Base-by-base conservation (phyloP, 2,329 filamentous ascomycete genomes). In the Neofusicoccum umdonicola region DNA sequence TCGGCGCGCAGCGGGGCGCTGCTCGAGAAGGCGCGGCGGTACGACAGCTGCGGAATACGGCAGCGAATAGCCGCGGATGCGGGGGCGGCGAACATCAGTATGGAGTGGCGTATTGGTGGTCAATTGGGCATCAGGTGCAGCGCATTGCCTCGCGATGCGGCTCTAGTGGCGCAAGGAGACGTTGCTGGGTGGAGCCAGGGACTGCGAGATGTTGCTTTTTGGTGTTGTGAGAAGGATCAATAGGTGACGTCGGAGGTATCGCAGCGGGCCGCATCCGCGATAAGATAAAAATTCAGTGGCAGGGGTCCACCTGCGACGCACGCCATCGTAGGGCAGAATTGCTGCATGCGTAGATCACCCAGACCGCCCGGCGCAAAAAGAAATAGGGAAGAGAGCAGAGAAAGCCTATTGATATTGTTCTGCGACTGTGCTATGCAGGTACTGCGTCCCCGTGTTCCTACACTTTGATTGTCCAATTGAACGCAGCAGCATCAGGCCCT, bases 1-100 rank as follows among this genome's bases (percentile, higher is more conserved):
- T 89, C 87, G 15, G 84, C 83, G 27, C 37, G 45, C 37, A 62
- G 45, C 5, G 45, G n/a, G 12, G 58, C 27, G 45, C 45, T 62
- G 45, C 34, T 41, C 19, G 58, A 62, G 35, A 62, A 62, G 47
- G 45, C 58, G 15, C 58, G 58, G 11, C 58, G 45, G 39, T 19
- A 34, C 22, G 22, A 31, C 12, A 58, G 54, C n/a, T 17, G 15
- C 39, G 39, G 54, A 34, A 41, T 31, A 22, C 22, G 45, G 35
- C 44, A 22, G 44, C 58, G 47, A 19, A 41, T 31, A 51, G 44
- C 58, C n/a, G 56, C 56, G 34, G 42, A 37, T 37, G 56, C 42
- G 41, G 56, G 42, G 56, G 41, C 27, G 27, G 27, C 56, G 31
- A 60, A 17, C 56, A 60, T 47, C 8, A 35, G 22, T 31, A 37